Evolutionary conservation across 192 early-diverging fungal species (phyloP), one percentile per base, ranked within the genome.

Genomic region (Backusella sp.): DNA sequence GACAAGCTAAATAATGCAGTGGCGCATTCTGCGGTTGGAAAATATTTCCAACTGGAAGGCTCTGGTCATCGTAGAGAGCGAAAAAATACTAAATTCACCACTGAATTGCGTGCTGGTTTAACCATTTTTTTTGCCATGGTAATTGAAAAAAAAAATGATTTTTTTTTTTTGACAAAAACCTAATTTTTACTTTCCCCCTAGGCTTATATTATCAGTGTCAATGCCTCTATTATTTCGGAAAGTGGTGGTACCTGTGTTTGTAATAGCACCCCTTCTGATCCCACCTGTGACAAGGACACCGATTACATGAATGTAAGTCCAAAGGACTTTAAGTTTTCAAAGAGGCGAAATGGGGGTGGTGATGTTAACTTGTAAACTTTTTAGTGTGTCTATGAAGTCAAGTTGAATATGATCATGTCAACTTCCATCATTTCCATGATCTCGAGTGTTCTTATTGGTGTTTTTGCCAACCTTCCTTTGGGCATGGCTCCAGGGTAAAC

Each of bases 231-330:
- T 78, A 83, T 94, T 74, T 84, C 88, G 1, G 91, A 93, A 4
- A 68, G 35, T 68, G 93, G 93, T 35, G 93, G 93, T 59, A 84
- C 90, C 26, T 95, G 93, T 77, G 89, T 86, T 39, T 95, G 93
- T 82, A 83, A 86, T 71, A 15, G 32, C 2, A 84, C 82, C 21
- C 49, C 68, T 30, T 78, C 75, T 36, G 90, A 88, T 26, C 85
- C 91, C 1, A 71, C 84, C 3, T 93, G 90, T 78, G 86, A 83
- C 0, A 73, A 49, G 4, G 88, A 92, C 35, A 79, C 86, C 0
- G 88, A 80, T 0, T 95, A 95, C 78, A 84, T 83, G 70, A 76
- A 46, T 59, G 53, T 59, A 23, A 59, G 53, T 23, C 21, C 11
- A 9, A 49, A 49, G 6, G 5, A 19, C 0, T 19, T 49, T 19